A percentile compares a stretch with the other conserved stretches of the same genome.
phyloP scores from a whole-genome alignment of 164 flowering plant genomes.

The Protea cynaroides region DNA sequence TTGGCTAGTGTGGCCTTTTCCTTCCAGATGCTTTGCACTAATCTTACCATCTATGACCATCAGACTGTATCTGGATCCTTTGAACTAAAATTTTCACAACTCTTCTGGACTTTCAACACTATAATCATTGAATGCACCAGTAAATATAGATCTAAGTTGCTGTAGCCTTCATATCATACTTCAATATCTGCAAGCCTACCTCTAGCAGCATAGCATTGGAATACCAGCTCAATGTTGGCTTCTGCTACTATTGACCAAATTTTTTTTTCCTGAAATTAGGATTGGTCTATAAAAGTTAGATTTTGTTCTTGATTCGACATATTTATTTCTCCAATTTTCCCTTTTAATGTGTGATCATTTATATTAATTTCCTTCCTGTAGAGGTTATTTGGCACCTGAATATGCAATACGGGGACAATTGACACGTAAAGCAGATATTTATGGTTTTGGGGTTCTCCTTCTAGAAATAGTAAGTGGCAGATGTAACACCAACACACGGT shows the following conservation, averaged over 20 bases:
- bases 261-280: not conserved
- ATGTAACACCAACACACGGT: conserved; percentile 49
- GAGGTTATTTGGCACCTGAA: conserved; percentile 98
- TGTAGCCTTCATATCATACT: not conserved
- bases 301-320: not conserved
- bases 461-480: conserved; percentile 90
- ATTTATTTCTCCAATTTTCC: not conserved
- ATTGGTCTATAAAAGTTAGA: not conserved
- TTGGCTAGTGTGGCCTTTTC: not conserved
- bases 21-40: not conserved
- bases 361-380: conserved; percentile 19
- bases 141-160: not conserved
- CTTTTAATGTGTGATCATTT: not conserved
- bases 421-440: conserved; percentile 82
- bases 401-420: conserved; percentile 90
- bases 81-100: not conserved
- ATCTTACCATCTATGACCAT: not conserved
- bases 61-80: not conserved
- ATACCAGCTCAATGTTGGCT: not conserved
- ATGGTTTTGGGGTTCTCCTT: conserved; percentile 90
- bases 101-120: not conserved
- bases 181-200: not conserved
- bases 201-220: not conserved
- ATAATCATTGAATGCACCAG: not conserved
- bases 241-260: not conserved